Evolutionary conservation across 1,139 yeast species (phyloP).

Genomic region (Saccharomyces hybrid): DNA sequence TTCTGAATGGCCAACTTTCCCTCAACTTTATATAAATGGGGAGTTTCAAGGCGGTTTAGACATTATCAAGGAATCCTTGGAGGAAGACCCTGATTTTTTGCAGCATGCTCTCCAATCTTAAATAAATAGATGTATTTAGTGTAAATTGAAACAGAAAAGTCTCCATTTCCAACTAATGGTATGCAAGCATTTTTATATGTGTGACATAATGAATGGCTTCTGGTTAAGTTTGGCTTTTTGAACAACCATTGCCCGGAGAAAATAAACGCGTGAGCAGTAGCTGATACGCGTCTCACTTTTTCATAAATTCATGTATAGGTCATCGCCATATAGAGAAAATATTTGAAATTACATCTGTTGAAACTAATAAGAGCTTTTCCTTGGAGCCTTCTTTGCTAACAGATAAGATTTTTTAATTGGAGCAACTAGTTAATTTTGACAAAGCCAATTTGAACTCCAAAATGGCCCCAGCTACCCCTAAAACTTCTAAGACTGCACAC

Average conservation of each 20-base stretch:
- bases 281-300: neutral
- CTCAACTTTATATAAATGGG: conserved; percentile 87
- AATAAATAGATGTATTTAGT: neutral
- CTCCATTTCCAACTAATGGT: neutral
- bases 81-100: conserved; percentile 85
- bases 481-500: conserved; percentile 8
- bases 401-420: neutral
- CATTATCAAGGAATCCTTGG: conserved; percentile 83
- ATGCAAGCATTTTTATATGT: neutral
- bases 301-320: neutral
- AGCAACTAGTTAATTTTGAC: neutral
- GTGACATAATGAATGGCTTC: neutral
- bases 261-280: neutral
- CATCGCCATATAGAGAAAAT: neutral
- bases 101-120: conserved; percentile 42
- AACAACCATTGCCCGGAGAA: neutral
- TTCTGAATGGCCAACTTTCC: conserved; percentile 99
- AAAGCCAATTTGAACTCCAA: neutral
- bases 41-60: conserved; percentile 98
- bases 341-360: neutral
- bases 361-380: neutral
- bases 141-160: neutral
- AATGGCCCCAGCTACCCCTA: conserved; percentile 23
- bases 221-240: neutral
- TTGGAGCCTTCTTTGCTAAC: neutral